Evolutionary conservation across 805 yeast species (phyloP).

Genomic region (Lachancea mirantina): DNA sequence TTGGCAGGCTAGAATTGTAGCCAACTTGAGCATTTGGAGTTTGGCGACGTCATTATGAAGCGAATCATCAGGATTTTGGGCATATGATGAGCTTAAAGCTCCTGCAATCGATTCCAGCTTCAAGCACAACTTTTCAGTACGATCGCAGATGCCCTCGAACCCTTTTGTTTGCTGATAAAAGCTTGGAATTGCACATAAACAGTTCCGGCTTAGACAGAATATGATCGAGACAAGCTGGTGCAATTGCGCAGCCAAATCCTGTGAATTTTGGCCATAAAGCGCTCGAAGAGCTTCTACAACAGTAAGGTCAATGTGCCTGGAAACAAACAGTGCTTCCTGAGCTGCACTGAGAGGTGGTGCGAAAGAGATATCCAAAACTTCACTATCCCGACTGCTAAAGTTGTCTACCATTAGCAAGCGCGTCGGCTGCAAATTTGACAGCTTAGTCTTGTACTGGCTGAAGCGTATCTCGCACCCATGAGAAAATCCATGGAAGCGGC

Average conservation of each 20-base stretch:
- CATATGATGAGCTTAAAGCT: neutral
- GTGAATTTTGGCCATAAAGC: neutral
- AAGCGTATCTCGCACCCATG: conserved; percentile 6
- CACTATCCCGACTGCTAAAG: conserved; percentile 2
- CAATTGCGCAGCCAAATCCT: neutral
- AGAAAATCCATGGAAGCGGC: conserved; percentile 3
- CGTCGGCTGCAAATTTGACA: neutral
- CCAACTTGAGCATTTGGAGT: conserved; percentile 4
- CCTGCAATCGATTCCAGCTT: conserved; percentile 4
- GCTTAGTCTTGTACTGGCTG: conserved; percentile 1
- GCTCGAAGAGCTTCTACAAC: conserved; percentile 8
- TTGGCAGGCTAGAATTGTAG: conserved; percentile 2
- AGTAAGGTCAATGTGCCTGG: conserved; percentile 14
- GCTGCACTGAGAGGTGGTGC: conserved; percentile 15
- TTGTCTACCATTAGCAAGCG: neutral
- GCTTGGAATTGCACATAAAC: conserved; percentile 5
- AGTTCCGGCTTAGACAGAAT: conserved; percentile 6
- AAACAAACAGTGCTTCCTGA: conserved; percentile 13
- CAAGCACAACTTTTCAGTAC: conserved; percentile 4
- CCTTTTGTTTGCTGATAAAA: conserved; percentile 1
- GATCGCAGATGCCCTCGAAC: neutral
- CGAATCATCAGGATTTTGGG: neutral
- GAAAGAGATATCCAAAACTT: conserved; percentile 11
- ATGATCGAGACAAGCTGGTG: conserved; percentile 6
- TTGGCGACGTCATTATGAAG: neutral